Conservation (phyloP, 1,284 basidiomycete genomes). For the Ceratobasidium sp. region DNA sequence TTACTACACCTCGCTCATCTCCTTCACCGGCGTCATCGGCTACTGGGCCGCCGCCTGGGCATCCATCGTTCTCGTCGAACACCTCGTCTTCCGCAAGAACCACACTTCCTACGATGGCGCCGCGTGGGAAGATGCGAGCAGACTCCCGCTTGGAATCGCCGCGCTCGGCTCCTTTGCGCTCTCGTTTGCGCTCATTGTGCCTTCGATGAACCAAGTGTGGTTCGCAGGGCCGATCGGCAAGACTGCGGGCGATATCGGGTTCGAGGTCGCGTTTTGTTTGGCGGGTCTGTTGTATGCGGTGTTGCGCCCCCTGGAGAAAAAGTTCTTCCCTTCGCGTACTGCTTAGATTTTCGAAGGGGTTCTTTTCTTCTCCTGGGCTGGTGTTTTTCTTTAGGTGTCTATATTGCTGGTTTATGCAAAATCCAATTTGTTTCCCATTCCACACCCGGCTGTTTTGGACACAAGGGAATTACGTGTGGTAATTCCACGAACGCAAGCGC, state of each 20-base stretch:
- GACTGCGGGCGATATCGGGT: constrained; percentile 76
- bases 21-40: constrained; percentile 79
- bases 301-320: constrained; percentile 62
- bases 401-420: neutral
- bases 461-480: too few species aligned
- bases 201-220: constrained; percentile 78
- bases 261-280: constrained; percentile 72
- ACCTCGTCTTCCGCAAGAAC: constrained; percentile 69
- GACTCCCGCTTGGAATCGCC: constrained; percentile 73
- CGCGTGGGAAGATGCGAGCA: constrained; percentile 66
- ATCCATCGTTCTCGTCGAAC: constrained; percentile 72
- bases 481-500: neutral
- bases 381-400: neutral
- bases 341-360: constrained; percentile 12
- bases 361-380: neutral
- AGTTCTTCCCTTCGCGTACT: constrained; percentile 14
- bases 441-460: neutral
- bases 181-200: constrained; percentile 71
- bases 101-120: constrained; percentile 66
- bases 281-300: constrained; percentile 69
- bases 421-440: constrained; percentile 6
- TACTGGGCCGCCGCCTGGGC: constrained; percentile 76
- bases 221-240: constrained; percentile 75
- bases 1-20: constrained; percentile 71
- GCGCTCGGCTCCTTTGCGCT: constrained; percentile 65